phyloP scores from a whole-genome alignment of 768 basidiomycete species.

The Agrocybe praecox region DNA sequence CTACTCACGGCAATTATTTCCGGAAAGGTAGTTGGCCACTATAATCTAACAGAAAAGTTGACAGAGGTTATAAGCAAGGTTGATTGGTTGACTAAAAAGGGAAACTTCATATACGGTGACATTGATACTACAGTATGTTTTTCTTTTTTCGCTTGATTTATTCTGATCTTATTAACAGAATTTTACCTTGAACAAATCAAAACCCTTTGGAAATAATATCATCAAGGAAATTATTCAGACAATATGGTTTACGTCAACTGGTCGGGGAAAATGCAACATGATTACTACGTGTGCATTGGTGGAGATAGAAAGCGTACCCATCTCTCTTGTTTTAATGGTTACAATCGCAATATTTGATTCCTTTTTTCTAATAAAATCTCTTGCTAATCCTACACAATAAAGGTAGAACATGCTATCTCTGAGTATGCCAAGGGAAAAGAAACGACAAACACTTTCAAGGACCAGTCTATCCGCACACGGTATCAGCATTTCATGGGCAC shows the following conservation, averaged over 20 bases:
- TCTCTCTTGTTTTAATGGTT: neutral
- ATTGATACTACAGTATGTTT: neutral
- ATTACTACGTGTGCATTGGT: neutral
- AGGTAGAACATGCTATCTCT: neutral
- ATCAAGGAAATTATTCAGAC: neutral
- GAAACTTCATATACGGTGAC: conserved; percentile 3
- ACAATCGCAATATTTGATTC: neutral
- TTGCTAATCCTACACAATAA: neutral
- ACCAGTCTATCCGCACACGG: neutral
- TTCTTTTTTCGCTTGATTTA: neutral
- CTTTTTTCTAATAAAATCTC: neutral
- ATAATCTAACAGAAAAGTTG: neutral
- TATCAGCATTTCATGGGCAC: neutral
- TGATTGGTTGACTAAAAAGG: neutral
- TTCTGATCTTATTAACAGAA: neutral
- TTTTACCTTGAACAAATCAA: neutral
- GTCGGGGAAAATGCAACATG: neutral
- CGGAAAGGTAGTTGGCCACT: neutral
- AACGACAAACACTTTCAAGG: neutral
- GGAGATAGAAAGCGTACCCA: neutral
- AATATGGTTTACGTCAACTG: neutral
- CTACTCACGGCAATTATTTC: conserved; percentile 3
- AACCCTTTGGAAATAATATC: neutral
- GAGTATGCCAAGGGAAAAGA: neutral
- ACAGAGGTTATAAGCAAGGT: neutral